Conservation (phyloP, 2,329 filamentous ascomycete species). For the Clarireedia homoeocarpa region DNA sequence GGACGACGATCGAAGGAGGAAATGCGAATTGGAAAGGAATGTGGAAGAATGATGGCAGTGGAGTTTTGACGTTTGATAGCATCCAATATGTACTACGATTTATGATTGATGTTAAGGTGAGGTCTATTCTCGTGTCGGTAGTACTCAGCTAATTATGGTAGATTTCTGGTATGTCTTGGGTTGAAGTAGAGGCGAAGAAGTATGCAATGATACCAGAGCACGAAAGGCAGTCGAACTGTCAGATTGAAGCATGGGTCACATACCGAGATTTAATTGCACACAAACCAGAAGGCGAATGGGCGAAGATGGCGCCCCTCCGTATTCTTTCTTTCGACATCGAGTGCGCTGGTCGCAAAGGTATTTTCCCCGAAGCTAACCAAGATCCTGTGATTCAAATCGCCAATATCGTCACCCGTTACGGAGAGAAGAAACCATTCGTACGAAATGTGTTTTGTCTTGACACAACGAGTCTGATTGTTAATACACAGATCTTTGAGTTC, state of each 20-base stretch:
- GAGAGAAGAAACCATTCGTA: conserved; percentile 91
- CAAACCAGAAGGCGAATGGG: conserved; percentile 86
- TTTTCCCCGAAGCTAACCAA: conserved; percentile 86
- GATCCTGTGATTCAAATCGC: conserved; percentile 98
- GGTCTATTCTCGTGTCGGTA: conserved; percentile 12
- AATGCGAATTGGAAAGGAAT: conserved; percentile 83
- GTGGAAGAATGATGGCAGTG: conserved; percentile 65
- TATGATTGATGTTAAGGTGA: conserved; percentile 91
- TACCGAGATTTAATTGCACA: conserved; percentile 82
- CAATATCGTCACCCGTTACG: conserved; percentile 88
- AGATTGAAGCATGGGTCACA: conserved; percentile 84
- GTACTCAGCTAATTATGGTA: conserved; percentile 28
- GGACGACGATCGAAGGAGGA: conserved; percentile 65
- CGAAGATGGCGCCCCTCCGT: conserved; percentile 91
- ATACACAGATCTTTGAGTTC: conserved; percentile 84
- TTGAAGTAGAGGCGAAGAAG: conserved; percentile 68
- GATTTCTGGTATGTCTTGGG: conserved; percentile 96
- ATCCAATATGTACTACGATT: conserved; percentile 93
- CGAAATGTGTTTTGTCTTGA: conserved; percentile 95
- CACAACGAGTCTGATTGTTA: conserved; percentile 86
- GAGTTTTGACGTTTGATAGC: conserved; percentile 87
- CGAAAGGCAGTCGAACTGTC: conserved; percentile 80
- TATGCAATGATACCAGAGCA: conserved; percentile 62
- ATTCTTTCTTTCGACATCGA: conserved; percentile 98
- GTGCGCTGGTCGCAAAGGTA: conserved; percentile 92